Evolutionary conservation across 2,329 filamentous ascomycete genomes (phyloP).

Genomic region (Trichoderma atroviride): DNA sequence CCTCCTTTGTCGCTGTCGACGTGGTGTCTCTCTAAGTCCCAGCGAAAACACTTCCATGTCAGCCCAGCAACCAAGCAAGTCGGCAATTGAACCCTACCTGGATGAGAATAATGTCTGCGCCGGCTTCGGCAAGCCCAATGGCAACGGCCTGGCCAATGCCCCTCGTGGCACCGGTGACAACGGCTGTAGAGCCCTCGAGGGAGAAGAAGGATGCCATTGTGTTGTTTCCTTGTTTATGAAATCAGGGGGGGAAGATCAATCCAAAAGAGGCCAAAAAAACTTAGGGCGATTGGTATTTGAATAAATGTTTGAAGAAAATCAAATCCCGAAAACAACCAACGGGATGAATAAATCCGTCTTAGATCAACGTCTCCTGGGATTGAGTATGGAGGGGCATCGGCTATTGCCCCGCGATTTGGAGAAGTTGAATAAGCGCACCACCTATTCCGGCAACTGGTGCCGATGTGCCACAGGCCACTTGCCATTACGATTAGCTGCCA

Average conservation of each 20-base stretch:
- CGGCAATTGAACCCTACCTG: constrained; percentile 44
- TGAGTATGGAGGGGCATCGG: neutral
- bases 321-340: neutral
- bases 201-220: constrained; percentile 53
- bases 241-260: neutral
- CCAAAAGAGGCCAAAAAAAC: neutral
- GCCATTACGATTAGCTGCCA: neutral
- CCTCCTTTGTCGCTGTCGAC: constrained; percentile 57
- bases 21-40: constrained; percentile 45
- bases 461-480: neutral
- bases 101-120: constrained; percentile 58
- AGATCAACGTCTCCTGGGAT: neutral
- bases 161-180: constrained; percentile 60
- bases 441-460: constrained; percentile 22
- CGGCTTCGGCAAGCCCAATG: constrained; percentile 60
- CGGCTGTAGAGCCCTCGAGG: constrained; percentile 58
- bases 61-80: neutral
- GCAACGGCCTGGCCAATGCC: constrained; percentile 62
- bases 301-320: neutral
- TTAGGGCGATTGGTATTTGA: neutral
- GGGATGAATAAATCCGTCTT: neutral
- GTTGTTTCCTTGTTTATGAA: neutral
- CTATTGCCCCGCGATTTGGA: constrained; percentile 22
- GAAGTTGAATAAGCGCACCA: neutral
- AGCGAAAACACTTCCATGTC: neutral